A percentile compares a stretch with the other conserved stretches of the same genome.
phyloP scores from a whole-genome alignment of 2,329 filamentous ascomycete genomes.

The Aspergillus novoparasiticus region DNA sequence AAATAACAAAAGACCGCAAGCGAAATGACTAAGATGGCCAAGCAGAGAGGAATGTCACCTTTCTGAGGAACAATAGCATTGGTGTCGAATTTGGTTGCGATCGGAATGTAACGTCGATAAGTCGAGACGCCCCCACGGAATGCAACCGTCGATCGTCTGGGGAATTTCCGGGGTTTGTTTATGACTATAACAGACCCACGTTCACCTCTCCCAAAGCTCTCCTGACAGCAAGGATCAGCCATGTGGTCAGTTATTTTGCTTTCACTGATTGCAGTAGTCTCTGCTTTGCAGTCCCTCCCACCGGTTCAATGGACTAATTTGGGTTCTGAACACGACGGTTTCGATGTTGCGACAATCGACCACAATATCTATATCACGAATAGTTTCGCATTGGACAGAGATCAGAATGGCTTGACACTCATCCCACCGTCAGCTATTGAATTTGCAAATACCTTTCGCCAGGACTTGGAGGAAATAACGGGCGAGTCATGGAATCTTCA shows the following conservation, averaged over 20 bases:
- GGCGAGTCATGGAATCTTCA: conserved; percentile 47
- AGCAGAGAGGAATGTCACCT: neutral
- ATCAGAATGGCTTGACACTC: conserved; percentile 52
- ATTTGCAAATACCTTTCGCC: conserved; percentile 51
- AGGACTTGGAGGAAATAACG: conserved; percentile 48
- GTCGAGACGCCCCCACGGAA: conserved; percentile 4
- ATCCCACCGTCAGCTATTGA: conserved; percentile 55
- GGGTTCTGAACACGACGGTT: neutral
- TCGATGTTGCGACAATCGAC: conserved; percentile 2
- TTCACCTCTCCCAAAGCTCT: neutral
- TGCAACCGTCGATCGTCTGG: conserved; percentile 7
- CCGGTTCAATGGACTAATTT: conserved; percentile 2
- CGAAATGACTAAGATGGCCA: neutral
- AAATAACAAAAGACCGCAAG: neutral
- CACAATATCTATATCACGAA: conserved; percentile 42
- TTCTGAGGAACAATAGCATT: neutral
- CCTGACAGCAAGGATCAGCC: neutral
- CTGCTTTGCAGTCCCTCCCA: conserved; percentile 7
- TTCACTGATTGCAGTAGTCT: neutral
- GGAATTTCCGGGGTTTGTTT: neutral
- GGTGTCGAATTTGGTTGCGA: neutral
- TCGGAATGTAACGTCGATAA: conserved; percentile 9
- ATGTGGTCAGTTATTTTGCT: neutral
- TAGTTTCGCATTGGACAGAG: conserved; percentile 42
- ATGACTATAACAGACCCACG: neutral